Percentiles rank a stretch among this genome's conserved stretches.
Conservation (phyloP, 352 stramenopile species). For the Globisporangium ultimum region DNA sequence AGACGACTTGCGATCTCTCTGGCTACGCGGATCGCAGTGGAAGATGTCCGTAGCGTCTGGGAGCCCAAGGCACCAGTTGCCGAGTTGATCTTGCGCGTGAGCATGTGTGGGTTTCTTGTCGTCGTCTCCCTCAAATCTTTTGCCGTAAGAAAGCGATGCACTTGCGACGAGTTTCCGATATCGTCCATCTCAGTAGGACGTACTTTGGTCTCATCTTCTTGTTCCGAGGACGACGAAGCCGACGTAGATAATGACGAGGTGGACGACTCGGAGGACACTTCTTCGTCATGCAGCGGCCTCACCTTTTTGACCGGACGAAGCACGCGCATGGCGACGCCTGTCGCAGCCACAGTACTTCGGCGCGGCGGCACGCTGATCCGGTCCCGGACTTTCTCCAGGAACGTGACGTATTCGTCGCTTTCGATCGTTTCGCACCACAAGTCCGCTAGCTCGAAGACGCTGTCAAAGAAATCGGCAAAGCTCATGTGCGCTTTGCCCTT, state of each 20-base stretch:
- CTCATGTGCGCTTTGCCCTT: constrained; percentile 54
- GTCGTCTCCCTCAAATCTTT: constrained; percentile 1
- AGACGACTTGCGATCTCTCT: too few relatives aligned
- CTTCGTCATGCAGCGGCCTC: constrained; percentile 37
- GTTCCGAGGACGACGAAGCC: constrained; percentile 7
- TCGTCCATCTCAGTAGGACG: too few relatives aligned
- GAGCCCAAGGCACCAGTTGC: constrained; percentile 2
- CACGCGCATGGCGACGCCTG: constrained; percentile 18
- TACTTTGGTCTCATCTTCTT: constrained; percentile 9
- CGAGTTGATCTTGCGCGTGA: constrained; percentile 10
- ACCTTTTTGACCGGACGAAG: constrained; percentile 46
- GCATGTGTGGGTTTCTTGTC: not conserved
- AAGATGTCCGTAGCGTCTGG: not conserved
- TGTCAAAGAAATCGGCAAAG: constrained; percentile 70
- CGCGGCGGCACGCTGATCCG: constrained; percentile 26
- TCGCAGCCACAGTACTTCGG: too few relatives aligned
- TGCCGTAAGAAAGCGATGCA: constrained; percentile 15
- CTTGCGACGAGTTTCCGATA: constrained; percentile 1
- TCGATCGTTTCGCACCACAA: constrained; percentile 76
- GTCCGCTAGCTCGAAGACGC: constrained; percentile 67
- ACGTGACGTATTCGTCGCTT: constrained; percentile 55
- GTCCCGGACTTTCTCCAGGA: constrained; percentile 36
- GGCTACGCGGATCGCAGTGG: not conserved
- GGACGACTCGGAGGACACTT: constrained; percentile 20
- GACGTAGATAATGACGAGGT: not conserved